Conservation (phyloP, 441 rosid species). For the Biscutella auriculata region DNA sequence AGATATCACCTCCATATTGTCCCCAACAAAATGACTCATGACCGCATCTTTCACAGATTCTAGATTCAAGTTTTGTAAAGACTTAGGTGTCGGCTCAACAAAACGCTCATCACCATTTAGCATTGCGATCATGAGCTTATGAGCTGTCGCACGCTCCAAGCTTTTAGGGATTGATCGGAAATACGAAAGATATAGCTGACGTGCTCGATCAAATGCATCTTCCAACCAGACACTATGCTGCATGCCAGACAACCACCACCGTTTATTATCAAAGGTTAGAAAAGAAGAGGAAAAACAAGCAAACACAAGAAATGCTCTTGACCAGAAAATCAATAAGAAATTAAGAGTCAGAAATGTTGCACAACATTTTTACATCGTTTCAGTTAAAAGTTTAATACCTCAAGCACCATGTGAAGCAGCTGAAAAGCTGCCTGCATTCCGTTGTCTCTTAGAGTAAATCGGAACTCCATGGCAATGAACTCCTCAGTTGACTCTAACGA, state of each 20-base stretch:
- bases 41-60: conserved; percentile 81
- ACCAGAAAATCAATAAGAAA: neutral
- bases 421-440: conserved; percentile 99
- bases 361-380: neutral
- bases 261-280: conserved; percentile 5
- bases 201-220: conserved; percentile 98
- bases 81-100: conserved; percentile 86
- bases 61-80: conserved; percentile 64
- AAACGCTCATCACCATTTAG: conserved; percentile 95
- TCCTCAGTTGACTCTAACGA: conserved; percentile 98
- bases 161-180: conserved; percentile 97
- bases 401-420: conserved; percentile 98
- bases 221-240: conserved; percentile 99
- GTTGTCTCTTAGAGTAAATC: conserved; percentile 90
- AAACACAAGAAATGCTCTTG: neutral
- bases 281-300: neutral
- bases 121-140: conserved; percentile 97
- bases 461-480: conserved; percentile 97
- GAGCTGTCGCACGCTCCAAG: conserved; percentile 98
- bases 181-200: conserved; percentile 84
- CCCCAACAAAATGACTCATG: conserved; percentile 90
- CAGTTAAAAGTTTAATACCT: conserved; percentile 39
- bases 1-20: conserved; percentile 78
- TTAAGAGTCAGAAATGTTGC: neutral
- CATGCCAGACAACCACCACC: conserved; percentile 28